Evolutionary conservation across 768 basidiomycete species (phyloP).

Genomic region (Lactifluus piperatus): DNA sequence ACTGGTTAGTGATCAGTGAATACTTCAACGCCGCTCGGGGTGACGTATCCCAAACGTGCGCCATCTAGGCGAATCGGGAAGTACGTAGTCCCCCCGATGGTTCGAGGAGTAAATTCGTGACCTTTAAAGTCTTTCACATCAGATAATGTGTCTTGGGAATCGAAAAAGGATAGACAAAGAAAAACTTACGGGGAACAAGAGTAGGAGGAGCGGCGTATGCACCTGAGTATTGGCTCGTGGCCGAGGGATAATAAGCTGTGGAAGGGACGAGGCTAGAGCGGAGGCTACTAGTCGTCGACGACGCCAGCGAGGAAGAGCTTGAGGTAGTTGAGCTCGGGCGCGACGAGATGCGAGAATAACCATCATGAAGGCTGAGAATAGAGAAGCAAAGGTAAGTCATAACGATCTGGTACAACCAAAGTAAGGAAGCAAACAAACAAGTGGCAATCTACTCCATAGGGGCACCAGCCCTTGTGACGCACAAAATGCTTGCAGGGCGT

Average conservation of each 20-base stretch:
- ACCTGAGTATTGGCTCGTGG: not conserved
- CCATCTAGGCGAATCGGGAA: conserved; percentile 11
- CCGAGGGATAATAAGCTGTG: not conserved
- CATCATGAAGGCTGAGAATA: conserved; percentile 5
- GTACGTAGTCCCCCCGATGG: conserved; percentile 12
- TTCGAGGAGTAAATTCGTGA: conserved; percentile 1
- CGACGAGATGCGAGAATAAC: not conserved
- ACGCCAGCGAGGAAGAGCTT: not conserved
- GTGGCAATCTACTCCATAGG: conserved; percentile 5
- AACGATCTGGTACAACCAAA: no score
- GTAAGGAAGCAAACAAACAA: not conserved
- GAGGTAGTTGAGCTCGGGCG: not conserved
- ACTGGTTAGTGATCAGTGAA: not conserved
- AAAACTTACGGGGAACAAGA: not conserved
- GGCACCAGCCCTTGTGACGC: conserved; percentile 11
- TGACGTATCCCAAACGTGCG: conserved; percentile 4
- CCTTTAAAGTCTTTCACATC: not conserved
- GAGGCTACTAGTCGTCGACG: conserved; percentile 6
- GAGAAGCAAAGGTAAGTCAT: not conserved
- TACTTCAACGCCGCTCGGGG: conserved; percentile 7
- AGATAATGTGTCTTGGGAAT: not conserved
- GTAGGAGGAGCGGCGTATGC: not conserved
- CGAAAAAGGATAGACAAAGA: not conserved
- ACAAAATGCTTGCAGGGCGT: conserved; percentile 10
- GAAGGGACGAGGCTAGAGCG: conserved; percentile 7